Conservation (phyloP, 192 early-diverging fungal genomes). For the Helicostylum pulchrum region DNA sequence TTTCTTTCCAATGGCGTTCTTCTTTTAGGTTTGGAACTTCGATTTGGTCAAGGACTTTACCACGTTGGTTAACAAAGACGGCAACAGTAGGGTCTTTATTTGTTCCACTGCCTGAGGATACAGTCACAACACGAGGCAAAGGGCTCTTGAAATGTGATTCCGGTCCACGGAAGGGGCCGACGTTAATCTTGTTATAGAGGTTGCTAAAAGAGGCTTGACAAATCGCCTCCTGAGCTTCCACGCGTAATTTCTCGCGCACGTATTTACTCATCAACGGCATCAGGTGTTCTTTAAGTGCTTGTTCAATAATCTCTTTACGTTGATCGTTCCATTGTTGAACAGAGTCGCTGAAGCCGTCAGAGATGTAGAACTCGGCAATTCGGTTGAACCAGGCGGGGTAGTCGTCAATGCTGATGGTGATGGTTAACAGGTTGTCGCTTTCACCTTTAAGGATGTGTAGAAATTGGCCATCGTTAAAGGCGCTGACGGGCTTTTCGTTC, state of each 20-base stretch:
- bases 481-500: constrained; percentile 65
- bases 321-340: constrained; percentile 76
- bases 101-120: constrained; percentile 71
- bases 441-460: constrained; percentile 73
- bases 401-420: constrained; percentile 52
- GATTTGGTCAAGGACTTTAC: constrained; percentile 61
- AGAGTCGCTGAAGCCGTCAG: constrained; percentile 55
- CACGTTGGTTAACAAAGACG: constrained; percentile 74
- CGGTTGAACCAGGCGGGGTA: constrained; percentile 48
- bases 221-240: constrained; percentile 70
- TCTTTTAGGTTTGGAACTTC: constrained; percentile 59
- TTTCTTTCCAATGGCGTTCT: constrained; percentile 40
- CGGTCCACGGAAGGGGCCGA: constrained; percentile 51
- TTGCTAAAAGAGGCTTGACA: constrained; percentile 58
- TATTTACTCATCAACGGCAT: constrained; percentile 73
- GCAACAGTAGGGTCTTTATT: constrained; percentile 54
- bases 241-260: constrained; percentile 67
- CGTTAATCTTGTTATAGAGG: constrained; percentile 71
- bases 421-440: constrained; percentile 62
- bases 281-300: constrained; percentile 62
- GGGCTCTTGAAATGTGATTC: constrained; percentile 33
- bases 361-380: constrained; percentile 51
- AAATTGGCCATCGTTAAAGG: constrained; percentile 74
- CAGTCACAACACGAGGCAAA: constrained; percentile 59
- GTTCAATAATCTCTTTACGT: constrained; percentile 60